phyloP scores from a whole-genome alignment of 1,139 yeast genomes.

The Arxiozyma slooffiae region DNA sequence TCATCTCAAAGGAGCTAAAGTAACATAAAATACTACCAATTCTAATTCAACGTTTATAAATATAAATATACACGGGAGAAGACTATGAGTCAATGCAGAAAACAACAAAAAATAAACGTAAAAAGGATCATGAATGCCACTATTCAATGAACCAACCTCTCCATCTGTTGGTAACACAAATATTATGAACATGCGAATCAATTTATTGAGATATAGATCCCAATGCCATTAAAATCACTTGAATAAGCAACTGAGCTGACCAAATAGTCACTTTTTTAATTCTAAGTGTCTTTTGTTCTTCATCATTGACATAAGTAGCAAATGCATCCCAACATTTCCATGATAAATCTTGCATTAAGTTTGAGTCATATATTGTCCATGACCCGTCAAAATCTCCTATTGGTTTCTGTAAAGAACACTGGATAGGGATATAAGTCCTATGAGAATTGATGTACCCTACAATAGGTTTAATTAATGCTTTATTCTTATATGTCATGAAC shows the following conservation, averaged over 20 bases:
- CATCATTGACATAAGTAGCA: slow-evolving; percentile 80
- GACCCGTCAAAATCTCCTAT: slow-evolving; percentile 83
- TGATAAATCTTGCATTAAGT: slow-evolving; percentile 83
- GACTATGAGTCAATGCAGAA: too few relatives aligned
- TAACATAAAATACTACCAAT: too few relatives aligned
- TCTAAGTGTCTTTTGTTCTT: slow-evolving; percentile 61
- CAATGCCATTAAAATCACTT: slow-evolving; percentile 71
- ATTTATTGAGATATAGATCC: slow-evolving; percentile 32
- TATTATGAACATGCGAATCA: neutral
- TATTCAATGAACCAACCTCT: too few relatives aligned
- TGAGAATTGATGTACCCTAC: slow-evolving; percentile 89
- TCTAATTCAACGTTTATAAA: too few relatives aligned
- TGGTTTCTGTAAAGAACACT: slow-evolving; percentile 74
- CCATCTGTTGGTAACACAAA: too few relatives aligned
- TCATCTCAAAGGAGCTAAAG: too few relatives aligned
- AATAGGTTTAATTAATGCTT: slow-evolving; percentile 86
- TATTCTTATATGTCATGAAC: slow-evolving; percentile 66
- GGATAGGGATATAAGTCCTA: slow-evolving; percentile 79
- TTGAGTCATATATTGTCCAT: slow-evolving; percentile 90
- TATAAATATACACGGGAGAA: too few relatives aligned
- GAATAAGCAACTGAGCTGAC: slow-evolving; percentile 80
- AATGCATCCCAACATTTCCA: slow-evolving; percentile 86
- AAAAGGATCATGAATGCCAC: too few relatives aligned
- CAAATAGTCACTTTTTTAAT: slow-evolving; percentile 84
- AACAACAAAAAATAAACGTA: too few relatives aligned